Evolutionary conservation across 345 rosid genomes (phyloP), one percentile per base, ranked within the genome.

Genomic region (Crucihimalaya himalaica): DNA sequence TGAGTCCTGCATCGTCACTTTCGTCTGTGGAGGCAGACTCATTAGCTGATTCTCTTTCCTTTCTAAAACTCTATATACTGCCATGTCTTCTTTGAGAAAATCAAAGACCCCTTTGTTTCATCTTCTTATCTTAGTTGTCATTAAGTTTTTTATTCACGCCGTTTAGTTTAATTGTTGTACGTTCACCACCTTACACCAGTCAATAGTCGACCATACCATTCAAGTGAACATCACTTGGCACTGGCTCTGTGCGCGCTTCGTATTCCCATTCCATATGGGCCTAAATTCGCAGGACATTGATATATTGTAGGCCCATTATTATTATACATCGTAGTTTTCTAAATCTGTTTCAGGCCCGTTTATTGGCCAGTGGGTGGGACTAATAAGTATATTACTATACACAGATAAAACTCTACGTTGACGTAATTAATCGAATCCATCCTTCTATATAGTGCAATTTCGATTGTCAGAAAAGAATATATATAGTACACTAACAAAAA

Each of bases 1-100:
- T 64, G 86, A 81, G 5, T 18, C 82, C 0, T 95, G 99, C 84
- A 79, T 35, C 16, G 76, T 90, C 43, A 84, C 85, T 14, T 95
- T 14, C 74, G 0, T 75, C 0, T 94, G 97, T 62, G 79, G 63
- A 15, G 88, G 94, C 55, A 75, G 90, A 70, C 15, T 87, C 57
- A 80, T 50, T 48, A 54, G 83, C 45, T 81, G 68, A 77, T 21
- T 37, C 45, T 46, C 28, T 63, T 51, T 43, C n/a, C 47, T 40
- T 27, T 61, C 42, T 25, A 13, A 47, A n/a, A 43, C 63, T 18
- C 34, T 29, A 32, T 39, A 0, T 40, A 40, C 5, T 53, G 63
- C 28, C 77, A 53, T 67, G 43, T 54, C 70, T 72, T 72, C 69
- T 40, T 72, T 34, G 4, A 14, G 31, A 9, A 28, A 57, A 57